Evolutionary conservation across 2,329 filamentous ascomycete species (phyloP).

Genomic region (Mariannaea sp.): DNA sequence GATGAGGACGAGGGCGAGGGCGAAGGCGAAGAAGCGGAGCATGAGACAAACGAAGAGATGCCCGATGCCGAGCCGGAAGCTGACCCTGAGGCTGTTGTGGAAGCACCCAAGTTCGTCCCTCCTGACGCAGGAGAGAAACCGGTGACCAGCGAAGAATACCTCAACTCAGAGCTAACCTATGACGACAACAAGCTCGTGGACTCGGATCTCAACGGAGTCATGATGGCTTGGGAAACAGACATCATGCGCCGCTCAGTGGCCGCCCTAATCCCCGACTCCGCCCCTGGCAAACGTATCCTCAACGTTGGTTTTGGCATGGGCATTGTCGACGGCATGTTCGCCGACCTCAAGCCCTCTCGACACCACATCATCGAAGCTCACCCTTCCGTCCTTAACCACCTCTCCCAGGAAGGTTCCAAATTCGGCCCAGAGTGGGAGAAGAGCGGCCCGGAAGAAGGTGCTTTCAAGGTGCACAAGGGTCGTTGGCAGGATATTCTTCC

Average conservation of each 20-base stretch:
- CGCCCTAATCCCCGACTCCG: slow-evolving; percentile 57
- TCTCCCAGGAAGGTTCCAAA: slow-evolving; percentile 53
- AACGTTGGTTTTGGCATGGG: slow-evolving; percentile 94
- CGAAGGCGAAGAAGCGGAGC: slow-evolving; percentile 55
- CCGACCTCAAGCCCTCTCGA: slow-evolving; percentile 65
- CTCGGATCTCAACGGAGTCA: slow-evolving; percentile 78
- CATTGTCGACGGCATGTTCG: slow-evolving; percentile 80
- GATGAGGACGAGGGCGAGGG: no score
- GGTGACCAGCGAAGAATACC: slow-evolving; percentile 70
- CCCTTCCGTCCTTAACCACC: slow-evolving; percentile 71
- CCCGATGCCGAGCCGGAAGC: slow-evolving; percentile 42
- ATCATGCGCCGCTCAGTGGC: slow-evolving; percentile 83
- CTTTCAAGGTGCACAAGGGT: slow-evolving; percentile 70
- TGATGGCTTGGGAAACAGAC: slow-evolving; percentile 91
- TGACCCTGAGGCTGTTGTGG: slow-evolving; percentile 38
- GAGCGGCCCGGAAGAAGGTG: slow-evolving; percentile 63
- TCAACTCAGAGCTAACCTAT: slow-evolving; percentile 69
- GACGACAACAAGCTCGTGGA: slow-evolving; percentile 72
- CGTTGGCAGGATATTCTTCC: slow-evolving; percentile 83
- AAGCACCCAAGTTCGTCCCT: slow-evolving; percentile 40
- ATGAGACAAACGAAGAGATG: slow-evolving; percentile 49
- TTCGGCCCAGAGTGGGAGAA: slow-evolving; percentile 63
- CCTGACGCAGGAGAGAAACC: slow-evolving; percentile 47
- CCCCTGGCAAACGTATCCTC: slow-evolving; percentile 68
- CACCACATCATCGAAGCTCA: slow-evolving; percentile 92